Conservation (phyloP, 352 stramenopile species). For the Nothophytophthora sp. region DNA sequence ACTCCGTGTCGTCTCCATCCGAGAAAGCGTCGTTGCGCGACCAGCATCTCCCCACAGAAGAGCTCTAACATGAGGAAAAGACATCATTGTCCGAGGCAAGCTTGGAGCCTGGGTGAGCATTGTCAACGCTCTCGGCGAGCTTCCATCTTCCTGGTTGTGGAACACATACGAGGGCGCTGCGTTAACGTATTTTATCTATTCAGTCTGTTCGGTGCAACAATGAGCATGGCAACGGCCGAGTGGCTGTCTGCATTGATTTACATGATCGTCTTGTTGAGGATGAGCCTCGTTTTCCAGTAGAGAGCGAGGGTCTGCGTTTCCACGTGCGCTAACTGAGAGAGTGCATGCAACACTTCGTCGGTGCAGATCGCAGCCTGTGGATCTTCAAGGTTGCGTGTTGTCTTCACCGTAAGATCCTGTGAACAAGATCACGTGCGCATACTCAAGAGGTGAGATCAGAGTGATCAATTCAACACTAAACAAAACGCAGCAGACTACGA, state of each 20-base stretch:
- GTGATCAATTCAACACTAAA: not conserved
- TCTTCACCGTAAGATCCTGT: constrained; percentile 41
- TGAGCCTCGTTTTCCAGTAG: constrained; percentile 53
- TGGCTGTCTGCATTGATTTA: too few relatives aligned
- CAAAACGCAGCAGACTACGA: not conserved
- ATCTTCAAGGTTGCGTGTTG: constrained; percentile 24
- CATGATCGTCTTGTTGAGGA: constrained; percentile 45
- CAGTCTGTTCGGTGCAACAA: too few relatives aligned
- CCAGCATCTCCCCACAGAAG: constrained; percentile 60
- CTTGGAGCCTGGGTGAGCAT: not conserved
- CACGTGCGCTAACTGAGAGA: constrained; percentile 37
- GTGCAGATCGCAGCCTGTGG: constrained; percentile 33
- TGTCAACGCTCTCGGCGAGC: too few relatives aligned
- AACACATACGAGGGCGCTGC: too few relatives aligned
- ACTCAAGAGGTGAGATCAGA: not conserved
- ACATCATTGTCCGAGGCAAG: not conserved
- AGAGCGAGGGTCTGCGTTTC: constrained; percentile 51
- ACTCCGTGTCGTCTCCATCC: constrained; percentile 67
- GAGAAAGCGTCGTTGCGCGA: constrained; percentile 72
- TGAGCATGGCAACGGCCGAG: too few relatives aligned
- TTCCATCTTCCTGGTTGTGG: too few relatives aligned
- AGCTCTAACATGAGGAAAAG: constrained; percentile 30
- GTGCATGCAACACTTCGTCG: constrained; percentile 47
- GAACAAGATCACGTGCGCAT: constrained; percentile 1
- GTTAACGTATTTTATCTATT: too few relatives aligned